Evolutionary conservation across 1,284 basidiomycete genomes (phyloP).

Genomic region (Ustilago trichophora): DNA sequence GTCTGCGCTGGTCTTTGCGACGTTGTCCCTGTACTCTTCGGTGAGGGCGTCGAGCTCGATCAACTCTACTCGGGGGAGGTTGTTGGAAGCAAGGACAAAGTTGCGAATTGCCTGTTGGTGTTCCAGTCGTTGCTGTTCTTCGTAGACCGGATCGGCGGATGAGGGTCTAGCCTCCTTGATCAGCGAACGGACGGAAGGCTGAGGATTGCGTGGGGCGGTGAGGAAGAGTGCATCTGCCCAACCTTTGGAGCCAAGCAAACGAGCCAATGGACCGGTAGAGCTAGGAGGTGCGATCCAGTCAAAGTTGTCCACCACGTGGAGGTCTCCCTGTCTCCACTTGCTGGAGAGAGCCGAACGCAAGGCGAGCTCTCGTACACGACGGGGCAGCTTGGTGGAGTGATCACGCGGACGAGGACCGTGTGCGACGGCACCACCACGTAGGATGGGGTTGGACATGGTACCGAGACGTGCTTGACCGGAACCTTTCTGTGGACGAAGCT

Average conservation of each 20-base stretch:
- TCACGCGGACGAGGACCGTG: slow-evolving; percentile 90
- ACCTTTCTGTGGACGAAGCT: slow-evolving; percentile 92
- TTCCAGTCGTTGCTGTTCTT: slow-evolving; percentile 42
- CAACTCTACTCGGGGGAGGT: slow-evolving; percentile 57
- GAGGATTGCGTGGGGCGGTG: slow-evolving; percentile 59
- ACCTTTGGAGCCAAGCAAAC: slow-evolving; percentile 51
- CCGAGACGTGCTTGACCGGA: slow-evolving; percentile 88
- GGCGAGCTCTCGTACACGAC: slow-evolving; percentile 91
- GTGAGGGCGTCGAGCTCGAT: slow-evolving; percentile 60
- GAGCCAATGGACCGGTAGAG: slow-evolving; percentile 53
- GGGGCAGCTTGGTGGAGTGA: slow-evolving; percentile 86
- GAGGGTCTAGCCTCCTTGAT: slow-evolving; percentile 45
- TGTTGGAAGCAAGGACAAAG: slow-evolving; percentile 56
- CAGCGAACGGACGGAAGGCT: slow-evolving; percentile 27
- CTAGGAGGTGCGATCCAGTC: slow-evolving; percentile 59
- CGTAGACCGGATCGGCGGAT: slow-evolving; percentile 57
- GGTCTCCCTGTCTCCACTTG: slow-evolving; percentile 77
- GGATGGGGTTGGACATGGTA: slow-evolving; percentile 85
- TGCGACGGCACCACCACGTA: slow-evolving; percentile 88
- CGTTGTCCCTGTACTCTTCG: slow-evolving; percentile 40
- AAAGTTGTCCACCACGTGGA: slow-evolving; percentile 78
- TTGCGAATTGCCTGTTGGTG: slow-evolving; percentile 52
- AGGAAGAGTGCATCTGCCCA: slow-evolving; percentile 63
- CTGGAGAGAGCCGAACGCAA: slow-evolving; percentile 85
- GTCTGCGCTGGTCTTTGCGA: slow-evolving; percentile 50